phyloP scores from a whole-genome alignment of 176 grass and related monocot species.

The Secale cereale region DNA sequence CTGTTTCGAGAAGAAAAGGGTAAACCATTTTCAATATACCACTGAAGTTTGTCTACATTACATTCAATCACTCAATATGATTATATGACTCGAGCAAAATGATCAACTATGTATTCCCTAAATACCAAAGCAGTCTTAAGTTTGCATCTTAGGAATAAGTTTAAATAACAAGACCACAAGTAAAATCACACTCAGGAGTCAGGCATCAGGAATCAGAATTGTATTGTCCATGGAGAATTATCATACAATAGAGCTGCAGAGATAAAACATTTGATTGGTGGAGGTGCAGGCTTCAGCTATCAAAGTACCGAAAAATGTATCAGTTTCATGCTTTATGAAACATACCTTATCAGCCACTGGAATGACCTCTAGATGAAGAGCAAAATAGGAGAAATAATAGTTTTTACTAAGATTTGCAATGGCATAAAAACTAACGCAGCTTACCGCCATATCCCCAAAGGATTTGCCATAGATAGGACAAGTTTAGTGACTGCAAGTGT shows the following conservation, averaged over 20 bases:
- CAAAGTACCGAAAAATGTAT: background rate
- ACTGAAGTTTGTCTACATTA: background rate
- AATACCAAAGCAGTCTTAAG: no score
- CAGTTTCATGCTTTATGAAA: constrained; percentile 13
- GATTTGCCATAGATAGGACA: constrained; percentile 96
- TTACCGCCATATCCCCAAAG: constrained; percentile 94
- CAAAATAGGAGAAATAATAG: background rate
- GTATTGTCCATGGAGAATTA: no score
- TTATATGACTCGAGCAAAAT: background rate
- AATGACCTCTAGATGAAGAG: constrained; percentile 1
- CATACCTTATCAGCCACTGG: background rate
- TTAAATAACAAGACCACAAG: no score
- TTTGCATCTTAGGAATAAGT: no score
- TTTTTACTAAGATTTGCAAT: background rate
- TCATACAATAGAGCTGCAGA: no score
- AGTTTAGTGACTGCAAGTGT: constrained; percentile 94
- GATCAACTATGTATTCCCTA: no score
- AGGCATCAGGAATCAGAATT: no score
- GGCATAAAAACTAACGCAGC: constrained; percentile 13
- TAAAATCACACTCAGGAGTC: no score
- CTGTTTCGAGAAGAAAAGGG: no score
- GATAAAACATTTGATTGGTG: background rate
- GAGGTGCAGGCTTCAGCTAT: constrained; percentile 1
- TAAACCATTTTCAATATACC: background rate
- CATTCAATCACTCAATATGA: background rate